Evolutionary conservation across 495 filamentous ascomycete genomes (phyloP), one percentile per base, ranked within the genome.

Genomic region (Penicillium roqueforti): DNA sequence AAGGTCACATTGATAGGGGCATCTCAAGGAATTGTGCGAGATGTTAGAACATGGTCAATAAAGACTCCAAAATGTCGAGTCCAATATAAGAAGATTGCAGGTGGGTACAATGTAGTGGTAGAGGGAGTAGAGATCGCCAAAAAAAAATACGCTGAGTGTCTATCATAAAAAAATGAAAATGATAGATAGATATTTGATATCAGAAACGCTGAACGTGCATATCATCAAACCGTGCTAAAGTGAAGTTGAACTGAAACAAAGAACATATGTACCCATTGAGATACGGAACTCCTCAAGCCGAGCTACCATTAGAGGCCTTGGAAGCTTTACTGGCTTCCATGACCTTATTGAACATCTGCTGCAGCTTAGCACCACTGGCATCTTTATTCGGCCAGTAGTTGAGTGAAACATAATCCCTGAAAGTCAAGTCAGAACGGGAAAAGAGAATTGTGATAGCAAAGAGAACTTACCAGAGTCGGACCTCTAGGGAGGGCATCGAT

Each of bases 301-400:
- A 52, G 31, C 39, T 44, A 22, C 73, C 69, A 45, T 70, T 70
- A n/a, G 63, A 63, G 13, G 62, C 34, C 32, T 68, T 60, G 18
- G 66, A 54, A 29, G 61, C 58, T 49, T 69, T 73, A 26, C 53
- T 62, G 6, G 62, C 66, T 58, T 68, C 68, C 52, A 60, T 57
- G 22, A 79, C 69, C 55, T 76, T 78, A 38, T 74, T 61, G 53
- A 75, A 81, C 76, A 81, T 79, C 54, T 68, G 68, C 43, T 71
- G 72, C 36, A 80, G 69, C 49, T 76, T 72, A 11, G 65, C 46
- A 20, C 70, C 76, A 54, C 64, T 68, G 28, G 68, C 74, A 4
- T 77, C 75, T 50, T 72, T 72, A 58, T 79, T 80, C 20, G 78
- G 76, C 76, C 77, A 81, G 53, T 75, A 74, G 42, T 73, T 64